Evolutionary conservation across 331 rosid genomes (phyloP), one percentile per base, ranked within the genome.

Genomic region (Malus hybrid): DNA sequence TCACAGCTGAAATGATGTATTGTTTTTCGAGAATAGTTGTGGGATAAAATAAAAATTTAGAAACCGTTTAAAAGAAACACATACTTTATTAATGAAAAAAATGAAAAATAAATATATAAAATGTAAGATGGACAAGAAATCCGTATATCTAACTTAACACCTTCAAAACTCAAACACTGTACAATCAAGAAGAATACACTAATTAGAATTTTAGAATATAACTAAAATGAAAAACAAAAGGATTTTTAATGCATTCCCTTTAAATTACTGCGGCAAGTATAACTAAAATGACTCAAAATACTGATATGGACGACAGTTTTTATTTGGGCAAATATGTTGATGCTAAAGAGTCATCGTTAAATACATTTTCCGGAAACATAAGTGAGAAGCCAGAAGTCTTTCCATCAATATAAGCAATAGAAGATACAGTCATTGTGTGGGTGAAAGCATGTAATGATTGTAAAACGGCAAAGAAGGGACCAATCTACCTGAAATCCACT

Each of bases 401-500:
- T 26, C 50, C 30, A 14, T n/a, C 9, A 75, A 2, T 52, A 26
- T 32, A 39, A 68, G 34, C 65, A 61, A 61, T 11, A 53, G 36
- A 65, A 74, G 62, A 42, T 30, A 66, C 36, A 34, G 58, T 75
- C 33, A 53, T 26, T 20, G 12, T 70, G 32, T 39, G 24, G 65
- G 72, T 70, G 32, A 80, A 71, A 74, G 64, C 42, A 67, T 22
- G 52, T 63, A 79, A 73, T 61, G 7, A 44, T 42, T 42, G 65
- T 7, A 15, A 63, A 39, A 46, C 60, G 56, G 44, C 79, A 61
- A 80, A 67, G 64, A 19, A 79, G 65, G 81, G 71, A 73, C 56
- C 71, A 78, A 67, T 75, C 55, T 72, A 89, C 98, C 92, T 94
- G 97, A 91, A 94, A 94, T 78, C 98, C 98, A 82, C 96, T 78